These are phyloP conservation scores for Tetracladium marchalianum DNA, from an alignment of 495 filamentous ascomycete genomes.

Conservation along the genomic window DNA sequence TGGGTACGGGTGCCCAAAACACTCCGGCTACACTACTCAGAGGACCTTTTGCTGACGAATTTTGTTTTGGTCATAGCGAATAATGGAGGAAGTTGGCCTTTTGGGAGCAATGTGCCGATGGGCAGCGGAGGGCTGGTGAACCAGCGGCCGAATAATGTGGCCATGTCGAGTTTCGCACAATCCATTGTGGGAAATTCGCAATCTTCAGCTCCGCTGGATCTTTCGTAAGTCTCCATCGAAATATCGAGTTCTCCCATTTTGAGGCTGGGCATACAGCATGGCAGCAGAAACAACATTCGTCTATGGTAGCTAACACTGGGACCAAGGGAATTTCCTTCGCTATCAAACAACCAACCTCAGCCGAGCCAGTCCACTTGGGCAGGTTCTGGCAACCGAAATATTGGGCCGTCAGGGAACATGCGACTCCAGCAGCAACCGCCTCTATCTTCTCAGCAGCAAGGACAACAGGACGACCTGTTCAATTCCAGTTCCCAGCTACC, in stretches of 20 bases:
- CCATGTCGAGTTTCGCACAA: constrained; percentile 68
- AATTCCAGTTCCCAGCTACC: constrained; percentile 44
- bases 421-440: constrained; percentile 50
- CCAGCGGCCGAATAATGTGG: constrained; percentile 51
- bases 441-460: constrained; percentile 34
- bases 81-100: constrained; percentile 64
- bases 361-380: constrained; percentile 56
- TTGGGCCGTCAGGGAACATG: constrained; percentile 51
- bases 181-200: constrained; percentile 67
- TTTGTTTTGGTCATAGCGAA: constrained; percentile 36
- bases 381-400: constrained; percentile 28
- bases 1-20: constrained; percentile 42
- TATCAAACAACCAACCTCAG: constrained; percentile 60
- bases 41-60: constrained; percentile 19
- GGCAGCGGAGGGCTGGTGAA: constrained; percentile 51
- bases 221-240: constrained; percentile 83
- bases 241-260: too few species aligned
- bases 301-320: neutral
- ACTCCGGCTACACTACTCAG: constrained; percentile 4
- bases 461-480: constrained; percentile 50
- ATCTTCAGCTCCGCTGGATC: constrained; percentile 61
- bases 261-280: neutral
- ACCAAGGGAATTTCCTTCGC: constrained; percentile 70
- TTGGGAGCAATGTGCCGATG: constrained; percentile 57
- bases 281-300: neutral